Evolutionary conservation across 2,329 filamentous ascomycete species (phyloP), one percentile per base, ranked within the genome.

Genomic region (Botrytis byssoidea): DNA sequence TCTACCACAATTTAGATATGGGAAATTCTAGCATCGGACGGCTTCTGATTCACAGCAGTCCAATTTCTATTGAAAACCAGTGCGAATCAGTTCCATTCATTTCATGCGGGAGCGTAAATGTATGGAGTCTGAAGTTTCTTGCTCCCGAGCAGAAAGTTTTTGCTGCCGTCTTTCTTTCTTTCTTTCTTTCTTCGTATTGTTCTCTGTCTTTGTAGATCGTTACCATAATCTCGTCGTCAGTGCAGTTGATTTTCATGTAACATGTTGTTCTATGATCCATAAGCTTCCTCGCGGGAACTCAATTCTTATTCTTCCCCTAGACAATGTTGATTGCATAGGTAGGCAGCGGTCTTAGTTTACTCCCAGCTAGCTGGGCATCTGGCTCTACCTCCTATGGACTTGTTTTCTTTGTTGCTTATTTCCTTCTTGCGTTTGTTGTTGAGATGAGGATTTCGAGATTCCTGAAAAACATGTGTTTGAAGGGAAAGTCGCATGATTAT

Each of bases 401-500:
- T 25, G 7, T 3, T n/a, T 55, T n/a, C 48, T 16, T 55, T 55
- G 48, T 16, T 55, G 10, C 25, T 55, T n/a, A 16, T 55, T 51
- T 51, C 10, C 22, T 10, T 25, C 46, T 51, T 51, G 10, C 10
- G 6, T n/a, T n/a, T n/a, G 48, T 14, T 4, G 10, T n/a, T 14
- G 25, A 14, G 48, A n/a, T 51, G 1, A 3, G 1, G 10, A 1
- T 12, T n/a, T 14, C 14, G 22, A 22, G 46, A 1, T 25, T 25
- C 9, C 2, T 48, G 0, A 48, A 48, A 48, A 12, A 12, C 0
- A 12, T 51, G 1, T 6, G 25, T n/a, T 0, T 12, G 14, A 51
- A 10, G 4, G 22, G 10, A 51, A 14, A 14, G 10, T 51, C 10
- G 22, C 14, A 10, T 14, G 25, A 1, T 4, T 25, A 4, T 48